phyloP scores from a whole-genome alignment of 495 filamentous ascomycete genomes.

The Bombardia bombarda region DNA sequence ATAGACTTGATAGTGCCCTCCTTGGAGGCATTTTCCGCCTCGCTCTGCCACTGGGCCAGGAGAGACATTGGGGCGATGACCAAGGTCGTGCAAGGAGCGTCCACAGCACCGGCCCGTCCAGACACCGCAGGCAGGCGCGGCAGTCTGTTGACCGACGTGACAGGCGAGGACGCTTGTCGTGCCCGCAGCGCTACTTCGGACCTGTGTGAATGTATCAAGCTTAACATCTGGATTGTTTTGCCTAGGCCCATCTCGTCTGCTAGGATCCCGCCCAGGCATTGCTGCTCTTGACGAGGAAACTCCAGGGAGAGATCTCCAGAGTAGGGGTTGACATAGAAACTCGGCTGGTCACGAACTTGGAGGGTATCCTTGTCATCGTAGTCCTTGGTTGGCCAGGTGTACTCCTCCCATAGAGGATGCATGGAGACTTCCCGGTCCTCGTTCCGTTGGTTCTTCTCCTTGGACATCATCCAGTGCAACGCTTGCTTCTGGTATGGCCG shows the following conservation, averaged over 20 bases:
- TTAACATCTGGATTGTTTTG: conserved; percentile 97
- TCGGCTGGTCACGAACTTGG: conserved; percentile 49
- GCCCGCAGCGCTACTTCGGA: conserved; percentile 51
- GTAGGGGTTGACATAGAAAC: conserved; percentile 94
- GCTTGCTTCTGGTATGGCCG: conserved; percentile 95
- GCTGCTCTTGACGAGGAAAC: conserved; percentile 88
- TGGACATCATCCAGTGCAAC: conserved; percentile 88
- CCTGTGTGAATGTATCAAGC: conserved; percentile 77
- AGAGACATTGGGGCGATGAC: conserved; percentile 94
- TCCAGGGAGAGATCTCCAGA: conserved; percentile 89
- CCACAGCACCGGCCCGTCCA: conserved; percentile 36
- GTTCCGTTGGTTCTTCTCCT: conserved; percentile 72
- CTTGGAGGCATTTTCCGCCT: conserved; percentile 80
- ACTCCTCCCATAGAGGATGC: conserved; percentile 98
- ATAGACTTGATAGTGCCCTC: conserved; percentile 72
- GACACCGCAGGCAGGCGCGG: conserved; percentile 50
- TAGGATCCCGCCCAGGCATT: conserved; percentile 87
- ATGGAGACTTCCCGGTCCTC: conserved; percentile 62
- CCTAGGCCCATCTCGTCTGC: conserved; percentile 91
- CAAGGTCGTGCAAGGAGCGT: conserved; percentile 82
- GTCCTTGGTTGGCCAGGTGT: conserved; percentile 80
- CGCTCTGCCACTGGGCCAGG: conserved; percentile 91
- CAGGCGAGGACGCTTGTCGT: conserved; percentile 36
- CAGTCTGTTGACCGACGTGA: conserved; percentile 35
- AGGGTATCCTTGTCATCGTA: conserved; percentile 72